These are phyloP conservation scores for Bipolaris gigantea DNA, from an alignment of 2,329 filamentous ascomycete genomes.

Conservation along the genomic window DNA sequence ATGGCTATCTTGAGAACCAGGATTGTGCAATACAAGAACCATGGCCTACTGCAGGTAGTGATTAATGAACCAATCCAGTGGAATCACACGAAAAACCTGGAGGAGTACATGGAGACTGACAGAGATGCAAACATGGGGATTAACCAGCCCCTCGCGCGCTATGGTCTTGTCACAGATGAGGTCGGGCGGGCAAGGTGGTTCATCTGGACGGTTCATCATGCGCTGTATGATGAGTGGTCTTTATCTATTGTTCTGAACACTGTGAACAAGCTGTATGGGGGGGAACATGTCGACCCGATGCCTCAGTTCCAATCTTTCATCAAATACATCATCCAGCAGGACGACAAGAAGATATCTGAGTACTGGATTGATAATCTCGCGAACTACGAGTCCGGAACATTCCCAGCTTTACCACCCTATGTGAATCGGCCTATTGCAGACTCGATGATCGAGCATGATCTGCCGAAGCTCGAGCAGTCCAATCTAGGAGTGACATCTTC, in stretches of 20 bases:
- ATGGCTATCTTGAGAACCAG: slow-evolving; percentile 5
- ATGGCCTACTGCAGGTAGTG: slow-evolving; percentile 18
- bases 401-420: slow-evolving; percentile 9
- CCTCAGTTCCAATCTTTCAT: slow-evolving; percentile 24
- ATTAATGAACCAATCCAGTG: slow-evolving; percentile 12
- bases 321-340: slow-evolving; percentile 2
- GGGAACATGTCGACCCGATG: background rate
- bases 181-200: slow-evolving; percentile 16
- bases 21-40: background rate
- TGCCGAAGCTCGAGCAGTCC: background rate
- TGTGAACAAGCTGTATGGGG: slow-evolving; percentile 9
- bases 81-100: slow-evolving; percentile 1
- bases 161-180: slow-evolving; percentile 8
- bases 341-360: background rate
- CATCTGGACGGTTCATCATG: slow-evolving; percentile 44
- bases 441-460: background rate
- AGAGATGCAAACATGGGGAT: background rate
- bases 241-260: slow-evolving; percentile 5
- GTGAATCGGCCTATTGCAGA: slow-evolving; percentile 13
- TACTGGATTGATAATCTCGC: background rate
- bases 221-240: slow-evolving; percentile 39
- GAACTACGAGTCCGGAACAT: background rate
- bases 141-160: slow-evolving; percentile 16
- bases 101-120: slow-evolving; percentile 6
- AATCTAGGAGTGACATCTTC: slow-evolving; percentile 9